Percentiles rank a stretch among this genome's conserved stretches.
Evolutionary conservation across 31 red algal genomes (phyloP).

Genomic region (Asparagopsis taxiformis): DNA sequence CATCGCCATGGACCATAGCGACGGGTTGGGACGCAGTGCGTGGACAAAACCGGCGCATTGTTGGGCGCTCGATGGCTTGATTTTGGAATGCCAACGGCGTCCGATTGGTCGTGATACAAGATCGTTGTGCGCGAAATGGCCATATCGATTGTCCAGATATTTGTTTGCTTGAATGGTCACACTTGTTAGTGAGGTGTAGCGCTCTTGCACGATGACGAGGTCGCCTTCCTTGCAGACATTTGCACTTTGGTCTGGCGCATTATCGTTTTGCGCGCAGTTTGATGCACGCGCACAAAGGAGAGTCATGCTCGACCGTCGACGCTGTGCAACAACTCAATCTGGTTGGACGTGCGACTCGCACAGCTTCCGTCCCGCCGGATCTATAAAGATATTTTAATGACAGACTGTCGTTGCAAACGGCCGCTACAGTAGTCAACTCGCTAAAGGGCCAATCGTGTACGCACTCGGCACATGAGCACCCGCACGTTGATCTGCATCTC

Average conservation of each 20-base stretch:
- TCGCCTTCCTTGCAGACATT: conserved; percentile 23
- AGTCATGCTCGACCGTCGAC: too few species aligned
- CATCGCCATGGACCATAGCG: conserved; percentile 73
- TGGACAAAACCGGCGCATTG: conserved; percentile 75
- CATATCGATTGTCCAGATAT: conserved; percentile 78
- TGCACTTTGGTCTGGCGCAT: neutral
- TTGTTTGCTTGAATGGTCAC: conserved; percentile 15
- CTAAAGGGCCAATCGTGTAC: too few species aligned
- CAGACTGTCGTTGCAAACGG: too few species aligned
- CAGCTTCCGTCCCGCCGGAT: too few species aligned
- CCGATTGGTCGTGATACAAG: conserved; percentile 52
- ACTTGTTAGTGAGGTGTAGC: conserved; percentile 34
- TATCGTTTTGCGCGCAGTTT: too few species aligned
- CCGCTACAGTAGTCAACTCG: too few species aligned
- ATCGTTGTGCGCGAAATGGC: conserved; percentile 59
- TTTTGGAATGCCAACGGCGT: conserved; percentile 49
- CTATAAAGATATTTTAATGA: too few species aligned
- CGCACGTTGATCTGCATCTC: too few species aligned
- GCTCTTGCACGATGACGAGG: conserved; percentile 58
- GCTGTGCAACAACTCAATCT: too few species aligned
- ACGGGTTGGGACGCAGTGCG: conserved; percentile 60
- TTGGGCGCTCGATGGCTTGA: conserved; percentile 4
- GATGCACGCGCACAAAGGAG: too few species aligned
- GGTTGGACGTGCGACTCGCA: too few species aligned
- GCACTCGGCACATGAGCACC: too few species aligned